Evolutionary conservation across 805 yeast genomes (phyloP), one percentile per base, ranked within the genome.

Genomic region (Candida nitratophila): DNA sequence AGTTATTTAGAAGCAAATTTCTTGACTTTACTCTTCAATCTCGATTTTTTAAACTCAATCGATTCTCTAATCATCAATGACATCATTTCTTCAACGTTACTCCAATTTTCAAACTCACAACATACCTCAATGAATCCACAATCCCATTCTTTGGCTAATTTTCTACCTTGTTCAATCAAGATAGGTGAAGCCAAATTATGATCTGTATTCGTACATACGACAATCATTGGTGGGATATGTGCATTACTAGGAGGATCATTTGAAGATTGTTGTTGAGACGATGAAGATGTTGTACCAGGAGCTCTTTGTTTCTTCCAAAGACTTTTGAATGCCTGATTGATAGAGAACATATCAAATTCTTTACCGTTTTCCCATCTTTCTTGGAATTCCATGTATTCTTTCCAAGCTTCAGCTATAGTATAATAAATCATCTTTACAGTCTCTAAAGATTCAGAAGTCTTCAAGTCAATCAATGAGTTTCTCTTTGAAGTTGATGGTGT

Each of bases 391-490:
- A 74, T 59, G 54, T 71, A 84, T 53, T 83, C 89, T 30, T 65
- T 70, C 93, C 93, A 84, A 1, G 90, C 91, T 48, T 83, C 88
- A 12, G 71, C 69, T 19, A 84, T 68, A 1, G 86, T 76, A 4
- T 68, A 70, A 50, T 79, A 71, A 46, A 83, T 75, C 1, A 71
- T 64, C 24, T 74, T 59, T 3, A 39, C 3, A 6, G 41, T 39
- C 10, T 39, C 36, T 21, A 39, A 31, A 2, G 41, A 39, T 26
- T 29, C 41, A 6, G 34, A 17, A 29, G 34, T 29, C 3, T 16
- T 16, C 9, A 24, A 15, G 11, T 22, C 19, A 36, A 21, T 21
- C 10, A 14, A 21, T 15, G 30, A 14, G 22, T n/a, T 22, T 22
- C 39, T 36, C 22, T 19, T 36, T 10, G 3, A 15, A 16, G 22